Evolutionary conservation across 176 grass and related monocot genomes (phyloP), one percentile per base, ranked within the genome.

Genomic region (Raddia guianensis): DNA sequence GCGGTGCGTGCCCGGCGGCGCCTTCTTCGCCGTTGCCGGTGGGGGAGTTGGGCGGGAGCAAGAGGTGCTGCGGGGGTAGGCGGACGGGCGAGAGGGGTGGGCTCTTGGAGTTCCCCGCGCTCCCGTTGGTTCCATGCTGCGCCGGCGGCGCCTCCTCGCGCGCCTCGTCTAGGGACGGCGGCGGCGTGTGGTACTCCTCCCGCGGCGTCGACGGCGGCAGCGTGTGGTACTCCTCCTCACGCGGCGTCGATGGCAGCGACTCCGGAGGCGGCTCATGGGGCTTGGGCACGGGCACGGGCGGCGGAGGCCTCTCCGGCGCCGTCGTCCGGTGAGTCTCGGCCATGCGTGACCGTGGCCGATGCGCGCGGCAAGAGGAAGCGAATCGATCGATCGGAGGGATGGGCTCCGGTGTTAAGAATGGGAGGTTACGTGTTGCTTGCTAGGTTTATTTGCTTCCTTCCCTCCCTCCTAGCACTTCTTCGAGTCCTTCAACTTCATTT

Each of bases 71-170:
- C 12, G 54, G 11, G 47, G 76, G 52, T 35, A 84, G 44, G 51
- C 73, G 78, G 50, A 86, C 4, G 51, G 83, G 88, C 66, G 83
- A 74, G 79, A 90, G 83, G 66, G 21, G 53, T 44, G 88, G 88
- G 79, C 78, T 86, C 73, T 76, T 85, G 72, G 82, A 10, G 3
- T 13, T 21, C 12, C 2, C 18, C 12, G 66, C 15, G 20, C 19
- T 34, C 61, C 47, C 65, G 40, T 62, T 63, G 53, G 54, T 49
- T 11, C 64, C 66, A 73, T 79, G 53, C 34, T 73, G 55, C 46
- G 69, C 60, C 35, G 45, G 76, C 12, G 57, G 78, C 69, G 75
- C 55, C 0, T 84, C 81, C 3, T 56, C 84, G 34, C 72, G 82
- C 75, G 75, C 81, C 11, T 84, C 76, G 54, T 56, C 84, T 46